phyloP scores from a whole-genome alignment of 805 yeast genomes.

The Zygotorulaspora chibaensis region DNA sequence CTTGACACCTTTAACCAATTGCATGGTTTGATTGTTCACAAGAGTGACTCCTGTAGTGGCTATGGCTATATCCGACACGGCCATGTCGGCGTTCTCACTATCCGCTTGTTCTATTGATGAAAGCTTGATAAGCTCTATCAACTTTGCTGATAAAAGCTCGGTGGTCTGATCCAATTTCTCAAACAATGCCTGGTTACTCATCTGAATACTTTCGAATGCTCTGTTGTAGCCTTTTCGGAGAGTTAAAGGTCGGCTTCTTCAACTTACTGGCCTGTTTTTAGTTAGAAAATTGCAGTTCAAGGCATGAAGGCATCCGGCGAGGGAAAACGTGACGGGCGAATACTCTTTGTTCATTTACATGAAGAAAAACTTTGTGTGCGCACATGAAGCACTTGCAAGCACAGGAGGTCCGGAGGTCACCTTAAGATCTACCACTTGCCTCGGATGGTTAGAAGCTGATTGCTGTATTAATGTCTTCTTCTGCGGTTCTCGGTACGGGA shows the following conservation, averaged over 20 bases:
- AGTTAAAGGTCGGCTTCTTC: too few relatives aligned
- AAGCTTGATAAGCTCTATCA: slow-evolving; percentile 28
- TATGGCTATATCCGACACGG: slow-evolving; percentile 21
- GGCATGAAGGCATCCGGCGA: too few relatives aligned
- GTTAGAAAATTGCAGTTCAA: neutral
- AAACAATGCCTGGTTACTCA: slow-evolving; percentile 32
- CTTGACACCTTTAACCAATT: slow-evolving; percentile 33
- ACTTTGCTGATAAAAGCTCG: slow-evolving; percentile 26
- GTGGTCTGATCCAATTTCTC: slow-evolving; percentile 33
- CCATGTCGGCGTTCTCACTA: slow-evolving; percentile 15
- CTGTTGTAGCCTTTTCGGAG: too few relatives aligned
- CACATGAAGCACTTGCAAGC: too few relatives aligned
- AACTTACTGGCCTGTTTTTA: neutral
- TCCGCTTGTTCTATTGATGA: slow-evolving; percentile 22
- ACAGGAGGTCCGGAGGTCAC: too few relatives aligned
- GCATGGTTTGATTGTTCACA: slow-evolving; percentile 31
- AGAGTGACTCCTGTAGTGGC: slow-evolving; percentile 30
- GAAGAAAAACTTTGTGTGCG: too few relatives aligned
- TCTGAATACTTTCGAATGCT: slow-evolving; percentile 2
- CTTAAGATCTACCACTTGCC: too few relatives aligned
- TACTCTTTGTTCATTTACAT: too few relatives aligned
- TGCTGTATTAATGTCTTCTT: too few relatives aligned
- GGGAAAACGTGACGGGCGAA: too few relatives aligned
- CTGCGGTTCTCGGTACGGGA: too few relatives aligned
- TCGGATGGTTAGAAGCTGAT: too few relatives aligned